phyloP scores from a whole-genome alignment of 228 moss, liverwort and hornwort species.

The Sphagnum fallax region DNA sequence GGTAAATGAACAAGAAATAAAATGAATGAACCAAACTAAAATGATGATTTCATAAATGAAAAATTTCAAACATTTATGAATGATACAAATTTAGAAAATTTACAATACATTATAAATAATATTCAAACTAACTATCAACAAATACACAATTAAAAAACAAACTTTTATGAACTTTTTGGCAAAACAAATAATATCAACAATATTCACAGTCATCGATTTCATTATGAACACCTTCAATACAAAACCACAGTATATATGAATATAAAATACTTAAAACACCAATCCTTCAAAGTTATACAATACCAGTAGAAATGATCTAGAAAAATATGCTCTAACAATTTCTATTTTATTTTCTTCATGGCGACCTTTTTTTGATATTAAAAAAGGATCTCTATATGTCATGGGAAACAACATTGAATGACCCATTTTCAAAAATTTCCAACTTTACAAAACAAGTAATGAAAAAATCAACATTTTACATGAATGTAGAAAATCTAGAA shows the following conservation, averaged over 20 bases:
- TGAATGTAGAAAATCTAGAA: no score
- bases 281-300: neutral
- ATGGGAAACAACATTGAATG: no score
- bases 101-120: neutral
- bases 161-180: neutral
- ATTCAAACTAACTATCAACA: neutral
- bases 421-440: no score
- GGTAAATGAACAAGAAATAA: neutral
- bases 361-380: neutral
- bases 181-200: neutral
- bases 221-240: neutral
- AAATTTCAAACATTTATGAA: neutral
- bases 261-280: neutral
- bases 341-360: neutral
- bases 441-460: no score
- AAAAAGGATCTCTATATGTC: neutral
- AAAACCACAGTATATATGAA: neutral
- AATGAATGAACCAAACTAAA: neutral
- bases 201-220: neutral
- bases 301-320: neutral
- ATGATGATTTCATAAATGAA: neutral
- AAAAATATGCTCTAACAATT: neutral
- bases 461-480: no score
- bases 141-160: neutral
- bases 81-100: neutral